Percentiles rank a stretch among this genome's conserved stretches.
phyloP scores from a whole-genome alignment of 331 rosid species.

The Acacia pycnantha region DNA sequence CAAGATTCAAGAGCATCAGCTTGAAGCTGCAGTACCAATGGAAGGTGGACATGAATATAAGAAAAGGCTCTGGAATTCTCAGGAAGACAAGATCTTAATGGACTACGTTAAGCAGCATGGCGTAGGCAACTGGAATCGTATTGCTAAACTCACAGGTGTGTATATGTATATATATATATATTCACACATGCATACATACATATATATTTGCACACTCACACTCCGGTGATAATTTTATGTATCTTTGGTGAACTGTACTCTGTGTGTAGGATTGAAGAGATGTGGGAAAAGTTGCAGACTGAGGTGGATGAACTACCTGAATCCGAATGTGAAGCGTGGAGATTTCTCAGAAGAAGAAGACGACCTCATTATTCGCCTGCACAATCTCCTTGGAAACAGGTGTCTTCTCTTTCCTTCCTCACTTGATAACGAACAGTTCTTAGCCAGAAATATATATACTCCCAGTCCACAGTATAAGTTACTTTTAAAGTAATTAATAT shows the following conservation, averaged over 20 bases:
- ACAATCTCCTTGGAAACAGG: constrained; percentile 68
- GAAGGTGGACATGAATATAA: constrained; percentile 32
- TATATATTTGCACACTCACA: not conserved
- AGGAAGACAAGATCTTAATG: constrained; percentile 53
- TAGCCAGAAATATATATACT: not conserved
- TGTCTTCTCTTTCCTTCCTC: not conserved
- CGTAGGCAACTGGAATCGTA: constrained; percentile 61
- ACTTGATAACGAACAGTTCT: not conserved
- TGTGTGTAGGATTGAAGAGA: constrained; percentile 51
- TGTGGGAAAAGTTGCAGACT: constrained; percentile 71
- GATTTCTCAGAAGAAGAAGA: constrained; percentile 61
- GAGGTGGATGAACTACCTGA: constrained; percentile 65
- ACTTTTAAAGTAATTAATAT: too few species aligned
- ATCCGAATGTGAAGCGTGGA: constrained; percentile 58
- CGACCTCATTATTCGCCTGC: constrained; percentile 67
- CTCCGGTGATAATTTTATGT: too few species aligned
- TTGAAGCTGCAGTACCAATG: constrained; percentile 25
- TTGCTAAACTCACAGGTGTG: constrained; percentile 48
- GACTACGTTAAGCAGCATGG: constrained; percentile 49
- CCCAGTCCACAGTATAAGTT: too few species aligned
- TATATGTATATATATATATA: not conserved
- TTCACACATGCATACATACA: not conserved
- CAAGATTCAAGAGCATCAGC: not conserved
- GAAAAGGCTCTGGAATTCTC: constrained; percentile 53
- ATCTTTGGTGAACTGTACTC: not conserved